phyloP scores from a whole-genome alignment of 75 land plant genomes.

The Gnetum montanum region DNA sequence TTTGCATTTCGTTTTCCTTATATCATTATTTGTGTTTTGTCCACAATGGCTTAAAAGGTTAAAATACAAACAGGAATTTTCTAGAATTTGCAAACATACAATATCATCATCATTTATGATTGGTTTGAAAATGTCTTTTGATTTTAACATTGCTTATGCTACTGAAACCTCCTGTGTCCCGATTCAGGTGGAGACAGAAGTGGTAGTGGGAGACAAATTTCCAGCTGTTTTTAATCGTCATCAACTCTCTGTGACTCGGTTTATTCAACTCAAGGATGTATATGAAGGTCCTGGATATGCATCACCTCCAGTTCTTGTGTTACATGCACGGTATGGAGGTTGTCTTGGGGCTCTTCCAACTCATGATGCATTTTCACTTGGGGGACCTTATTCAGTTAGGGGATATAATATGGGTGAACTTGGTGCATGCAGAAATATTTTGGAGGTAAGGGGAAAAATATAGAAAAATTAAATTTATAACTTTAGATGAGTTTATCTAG shows the following conservation, averaged over 20 bases:
- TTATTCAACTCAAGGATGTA: slow-evolving; percentile 64
- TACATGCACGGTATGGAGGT: slow-evolving; percentile 95
- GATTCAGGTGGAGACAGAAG: slow-evolving; percentile 81
- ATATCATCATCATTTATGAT: no score
- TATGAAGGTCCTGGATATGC: slow-evolving; percentile 63
- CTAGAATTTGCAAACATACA: no score
- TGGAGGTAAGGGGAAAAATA: slow-evolving; percentile 66
- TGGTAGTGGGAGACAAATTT: slow-evolving; percentile 80
- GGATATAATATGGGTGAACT: slow-evolving; percentile 98
- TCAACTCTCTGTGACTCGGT: slow-evolving; percentile 74
- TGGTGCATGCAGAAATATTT: slow-evolving; percentile 81
- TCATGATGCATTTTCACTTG: slow-evolving; percentile 94
- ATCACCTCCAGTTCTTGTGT: slow-evolving; percentile 81
- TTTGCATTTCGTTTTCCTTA: no score
- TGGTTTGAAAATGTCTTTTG: no score
- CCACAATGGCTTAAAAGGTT: no score
- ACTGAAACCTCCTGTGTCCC: background rate
- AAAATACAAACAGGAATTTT: no score
- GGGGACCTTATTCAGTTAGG: slow-evolving; percentile 96
- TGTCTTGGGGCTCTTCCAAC: slow-evolving; percentile 96
- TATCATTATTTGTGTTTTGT: no score
- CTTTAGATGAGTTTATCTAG: no score
- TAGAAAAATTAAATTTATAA: no score
- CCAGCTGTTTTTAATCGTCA: slow-evolving; percentile 94
- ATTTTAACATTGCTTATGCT: no score